Base-by-base conservation (phyloP, 768 basidiomycete species). In the Lentinula lateritia region DNA sequence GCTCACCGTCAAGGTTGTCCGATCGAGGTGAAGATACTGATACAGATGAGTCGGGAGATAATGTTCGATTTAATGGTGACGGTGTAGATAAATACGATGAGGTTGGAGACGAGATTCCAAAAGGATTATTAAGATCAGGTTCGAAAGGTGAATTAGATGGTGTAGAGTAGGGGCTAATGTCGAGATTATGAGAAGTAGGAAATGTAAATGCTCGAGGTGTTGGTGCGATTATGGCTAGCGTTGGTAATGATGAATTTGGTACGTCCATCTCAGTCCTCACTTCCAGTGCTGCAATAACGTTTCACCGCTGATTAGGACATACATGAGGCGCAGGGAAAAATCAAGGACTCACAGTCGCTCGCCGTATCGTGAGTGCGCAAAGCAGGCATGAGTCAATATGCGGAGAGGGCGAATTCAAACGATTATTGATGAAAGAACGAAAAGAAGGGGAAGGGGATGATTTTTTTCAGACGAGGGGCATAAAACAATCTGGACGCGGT, bases 291-390 rank as follows among this genome's bases (percentile, higher is more conserved):
- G 38, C 38, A 18, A 50, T 4, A 48, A 7, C 61, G 65, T 66
- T 66, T 60, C 36, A 20, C 46, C 0, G 50, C 5, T 45, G 3
- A 46, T 13, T 18, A 56, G 38, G 34, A 35, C 10, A 18, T 7
- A 23, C 16, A 36, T 13, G 38, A 13, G 13, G 38, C 6, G 38
- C 32, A 5, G 54, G 56, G 61, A 45, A 61, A 38, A 56, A 63
- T 45, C 39, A 16, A 52, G 43, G 41, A 75, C 78, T 69, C 67
- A 80, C 80, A 74, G 72, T 74, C 73, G 70, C 80, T 72, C 65
- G 78, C 81, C 78, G 81, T 86, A 79, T 89, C 86, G 79, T 86
- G 87, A 72, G 88, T 90, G 77, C 89, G 88, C 69, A 84, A 78
- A 53, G 87, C 87, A 73, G 89, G 89, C 89, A 90, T 90, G 81